phyloP scores from a whole-genome alignment of 495 filamentous ascomycete genomes.

The Cetradonia linearis region DNA sequence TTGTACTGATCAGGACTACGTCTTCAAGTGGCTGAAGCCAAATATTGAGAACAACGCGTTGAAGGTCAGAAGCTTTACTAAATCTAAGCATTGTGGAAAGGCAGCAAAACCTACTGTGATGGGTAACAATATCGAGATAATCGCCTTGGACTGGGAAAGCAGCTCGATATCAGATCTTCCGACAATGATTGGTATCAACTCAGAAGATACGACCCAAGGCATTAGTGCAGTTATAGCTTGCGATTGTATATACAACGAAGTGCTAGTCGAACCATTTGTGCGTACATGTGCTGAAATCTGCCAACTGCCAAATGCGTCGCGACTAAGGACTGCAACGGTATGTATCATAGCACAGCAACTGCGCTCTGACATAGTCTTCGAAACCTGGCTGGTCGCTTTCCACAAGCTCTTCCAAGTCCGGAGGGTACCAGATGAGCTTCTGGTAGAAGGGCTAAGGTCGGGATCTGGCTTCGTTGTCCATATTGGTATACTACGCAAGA shows the following conservation, averaged over 20 bases:
- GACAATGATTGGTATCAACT: slow-evolving; percentile 30
- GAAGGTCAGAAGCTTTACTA: background rate
- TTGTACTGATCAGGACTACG: slow-evolving; percentile 83
- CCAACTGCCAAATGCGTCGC: slow-evolving; percentile 36
- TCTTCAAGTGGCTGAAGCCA: slow-evolving; percentile 57
- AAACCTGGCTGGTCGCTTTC: slow-evolving; percentile 66
- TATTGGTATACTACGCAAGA: slow-evolving; percentile 44
- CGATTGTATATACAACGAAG: slow-evolving; percentile 86
- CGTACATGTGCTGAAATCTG: slow-evolving; percentile 74
- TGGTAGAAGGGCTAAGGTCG: slow-evolving; percentile 45
- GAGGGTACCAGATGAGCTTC: slow-evolving; percentile 56
- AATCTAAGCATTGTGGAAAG: slow-evolving; percentile 6
- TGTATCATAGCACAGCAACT: slow-evolving; percentile 45
- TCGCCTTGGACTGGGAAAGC: slow-evolving; percentile 62
- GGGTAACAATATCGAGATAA: slow-evolving; percentile 33
- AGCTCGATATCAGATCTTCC: slow-evolving; percentile 27
- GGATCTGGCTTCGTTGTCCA: slow-evolving; percentile 59
- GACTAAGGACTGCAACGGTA: slow-evolving; percentile 8
- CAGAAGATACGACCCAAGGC: slow-evolving; percentile 20
- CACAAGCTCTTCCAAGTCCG: slow-evolving; percentile 57
- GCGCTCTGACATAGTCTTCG: slow-evolving; percentile 72
- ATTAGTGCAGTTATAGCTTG: slow-evolving; percentile 67
- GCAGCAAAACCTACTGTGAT: background rate
- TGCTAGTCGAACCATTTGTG: slow-evolving; percentile 73
- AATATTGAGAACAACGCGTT: slow-evolving; percentile 60